Evolutionary conservation across 139 green algal genomes (phyloP).

Genomic region (Marvania coccoides): DNA sequence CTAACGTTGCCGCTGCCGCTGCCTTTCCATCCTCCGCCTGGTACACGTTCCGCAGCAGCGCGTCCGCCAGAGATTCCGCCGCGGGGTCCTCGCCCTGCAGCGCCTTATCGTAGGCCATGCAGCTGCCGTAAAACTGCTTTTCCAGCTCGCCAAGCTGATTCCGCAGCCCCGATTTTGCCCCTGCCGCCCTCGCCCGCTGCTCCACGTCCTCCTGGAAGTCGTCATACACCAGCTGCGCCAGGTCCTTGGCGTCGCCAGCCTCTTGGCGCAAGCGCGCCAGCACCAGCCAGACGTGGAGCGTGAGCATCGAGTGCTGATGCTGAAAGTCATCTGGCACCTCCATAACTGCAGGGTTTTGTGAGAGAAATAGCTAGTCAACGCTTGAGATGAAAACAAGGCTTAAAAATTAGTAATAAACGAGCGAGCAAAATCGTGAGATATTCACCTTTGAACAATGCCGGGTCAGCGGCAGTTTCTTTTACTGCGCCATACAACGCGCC

Average conservation of each 20-base stretch:
- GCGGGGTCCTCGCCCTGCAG: not conserved
- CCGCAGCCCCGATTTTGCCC: conserved; percentile 43
- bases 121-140: conserved; percentile 52
- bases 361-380: not conserved
- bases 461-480: not conserved
- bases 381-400: not conserved
- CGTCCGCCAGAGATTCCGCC: conserved; percentile 10
- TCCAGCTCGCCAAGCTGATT: conserved; percentile 53
- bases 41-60: conserved; percentile 45
- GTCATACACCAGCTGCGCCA: conserved; percentile 53
- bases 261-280: conserved; percentile 44
- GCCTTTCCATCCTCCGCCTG: conserved; percentile 3
- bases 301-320: conserved; percentile 32
- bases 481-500: not conserved
- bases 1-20: conserved; percentile 9
- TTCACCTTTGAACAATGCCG: not conserved
- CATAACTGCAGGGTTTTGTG: conserved; percentile 18
- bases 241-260: conserved; percentile 32
- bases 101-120: conserved; percentile 47
- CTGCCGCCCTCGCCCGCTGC: conserved; percentile 27
- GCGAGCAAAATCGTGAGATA: not conserved
- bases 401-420: too few relatives aligned
- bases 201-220: conserved; percentile 53
- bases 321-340: conserved; percentile 37
- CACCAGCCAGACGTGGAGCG: conserved; percentile 58